Percentiles rank a stretch among this genome's conserved stretches.
phyloP scores from a whole-genome alignment of 768 basidiomycete species.

The Dentipellis sp. region DNA sequence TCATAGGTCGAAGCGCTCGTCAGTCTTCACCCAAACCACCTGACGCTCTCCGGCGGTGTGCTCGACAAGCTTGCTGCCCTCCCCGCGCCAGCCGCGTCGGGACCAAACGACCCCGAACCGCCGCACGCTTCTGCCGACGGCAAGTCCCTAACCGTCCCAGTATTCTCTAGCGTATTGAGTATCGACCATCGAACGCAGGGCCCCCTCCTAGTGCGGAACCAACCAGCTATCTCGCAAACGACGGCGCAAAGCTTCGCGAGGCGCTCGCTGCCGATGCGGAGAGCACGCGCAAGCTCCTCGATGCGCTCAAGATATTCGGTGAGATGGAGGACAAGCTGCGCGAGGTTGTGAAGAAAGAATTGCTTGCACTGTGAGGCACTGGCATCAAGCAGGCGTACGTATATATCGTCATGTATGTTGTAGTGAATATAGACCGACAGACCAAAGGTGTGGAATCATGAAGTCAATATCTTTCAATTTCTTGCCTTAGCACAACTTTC shows the following conservation, averaged over 20 bases:
- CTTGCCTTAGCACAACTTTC: too few species aligned
- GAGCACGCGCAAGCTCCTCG: constrained; percentile 31
- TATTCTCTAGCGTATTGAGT: not conserved
- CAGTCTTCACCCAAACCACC: constrained; percentile 30
- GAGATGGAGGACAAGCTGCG: constrained; percentile 25
- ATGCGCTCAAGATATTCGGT: constrained; percentile 36
- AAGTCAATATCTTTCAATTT: too few species aligned
- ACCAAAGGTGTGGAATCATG: too few species aligned
- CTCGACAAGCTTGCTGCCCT: constrained; percentile 28
- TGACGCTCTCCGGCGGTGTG: constrained; percentile 32
- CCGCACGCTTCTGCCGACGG: not conserved
- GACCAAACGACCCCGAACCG: not conserved
- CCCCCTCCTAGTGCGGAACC: not conserved
- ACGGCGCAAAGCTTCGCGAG: constrained; percentile 24
- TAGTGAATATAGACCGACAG: too few species aligned
- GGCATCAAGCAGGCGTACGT: too few species aligned
- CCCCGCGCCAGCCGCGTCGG: not conserved
- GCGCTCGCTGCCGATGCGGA: constrained; percentile 30
- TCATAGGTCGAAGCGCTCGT: constrained; percentile 32
- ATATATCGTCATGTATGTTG: too few species aligned
- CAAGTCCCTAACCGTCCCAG: not conserved
- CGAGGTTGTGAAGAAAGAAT: not conserved
- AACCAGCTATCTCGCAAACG: constrained; percentile 24
- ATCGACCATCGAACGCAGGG: not conserved
- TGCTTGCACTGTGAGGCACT: not conserved